Percentiles rank a stretch among this genome's conserved stretches.
Conservation (phyloP, 345 rosid genomes). For the Dipteronia dyeriana region DNA sequence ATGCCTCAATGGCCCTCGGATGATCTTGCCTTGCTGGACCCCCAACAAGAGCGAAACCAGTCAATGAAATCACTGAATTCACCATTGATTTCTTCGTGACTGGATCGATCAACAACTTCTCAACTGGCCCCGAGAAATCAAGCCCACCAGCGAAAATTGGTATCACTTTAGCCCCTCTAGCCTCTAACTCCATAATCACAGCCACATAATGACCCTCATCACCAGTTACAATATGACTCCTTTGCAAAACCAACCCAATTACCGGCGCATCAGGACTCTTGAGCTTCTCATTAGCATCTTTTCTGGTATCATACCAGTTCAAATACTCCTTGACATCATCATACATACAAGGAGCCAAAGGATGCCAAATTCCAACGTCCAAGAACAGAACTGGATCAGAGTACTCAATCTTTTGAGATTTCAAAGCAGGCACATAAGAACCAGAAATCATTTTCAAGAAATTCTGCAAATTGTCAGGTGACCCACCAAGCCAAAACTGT, state of each 20-base stretch:
- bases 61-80: slow-evolving; percentile 75
- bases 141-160: slow-evolving; percentile 95
- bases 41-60: slow-evolving; percentile 97
- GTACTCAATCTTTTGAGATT: slow-evolving; percentile 69
- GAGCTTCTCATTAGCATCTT: slow-evolving; percentile 72
- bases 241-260: slow-evolving; percentile 80
- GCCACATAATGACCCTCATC: slow-evolving; percentile 97
- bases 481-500: slow-evolving; percentile 99
- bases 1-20: slow-evolving; percentile 89
- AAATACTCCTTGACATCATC: slow-evolving; percentile 95
- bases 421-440: slow-evolving; percentile 84
- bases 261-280: slow-evolving; percentile 70
- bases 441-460: slow-evolving; percentile 94
- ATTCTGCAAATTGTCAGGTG: slow-evolving; percentile 91
- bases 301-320: slow-evolving; percentile 92
- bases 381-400: slow-evolving; percentile 90
- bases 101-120: slow-evolving; percentile 72
- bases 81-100: slow-evolving; percentile 65
- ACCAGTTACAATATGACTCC: slow-evolving; percentile 98
- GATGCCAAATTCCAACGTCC: slow-evolving; percentile 97
- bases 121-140: slow-evolving; percentile 93
- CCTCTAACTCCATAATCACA: slow-evolving; percentile 97
- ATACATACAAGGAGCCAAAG: slow-evolving; percentile 90
- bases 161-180: slow-evolving; percentile 93
- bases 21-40: slow-evolving; percentile 99